These are phyloP conservation scores for Wallacemonas rigidus DNA, from an alignment of 208 protist genomes.

Conservation along the genomic window DNA sequence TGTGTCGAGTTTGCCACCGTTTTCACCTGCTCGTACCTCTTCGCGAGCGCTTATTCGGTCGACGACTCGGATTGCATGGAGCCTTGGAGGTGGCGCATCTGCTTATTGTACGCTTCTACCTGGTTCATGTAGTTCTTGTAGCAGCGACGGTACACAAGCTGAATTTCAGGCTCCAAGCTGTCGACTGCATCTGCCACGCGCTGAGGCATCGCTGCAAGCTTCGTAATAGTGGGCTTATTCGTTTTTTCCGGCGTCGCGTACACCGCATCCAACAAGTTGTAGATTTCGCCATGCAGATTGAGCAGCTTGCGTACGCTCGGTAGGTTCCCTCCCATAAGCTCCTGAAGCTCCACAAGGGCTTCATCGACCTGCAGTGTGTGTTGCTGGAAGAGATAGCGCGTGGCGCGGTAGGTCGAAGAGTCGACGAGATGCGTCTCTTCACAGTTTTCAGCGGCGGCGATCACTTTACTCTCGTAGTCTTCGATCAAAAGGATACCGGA, in stretches of 20 bases:
- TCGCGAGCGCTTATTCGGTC: too few relatives aligned
- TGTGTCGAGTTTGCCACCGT: too few relatives aligned
- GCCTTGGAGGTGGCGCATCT: slow-evolving; percentile 26
- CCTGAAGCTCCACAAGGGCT: slow-evolving; percentile 71
- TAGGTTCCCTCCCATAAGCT: slow-evolving; percentile 60
- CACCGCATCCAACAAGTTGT: slow-evolving; percentile 73
- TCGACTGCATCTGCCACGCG: slow-evolving; percentile 74
- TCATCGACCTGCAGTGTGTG: slow-evolving; percentile 79
- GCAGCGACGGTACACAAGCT: slow-evolving; percentile 65
- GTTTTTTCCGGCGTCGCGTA: slow-evolving; percentile 74
- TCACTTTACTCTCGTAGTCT: slow-evolving; percentile 44
- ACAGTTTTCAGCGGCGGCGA: neutral
- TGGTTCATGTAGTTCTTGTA: slow-evolving; percentile 70
- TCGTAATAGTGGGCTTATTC: slow-evolving; percentile 49
- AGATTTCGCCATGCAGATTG: slow-evolving; percentile 82
- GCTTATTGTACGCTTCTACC: slow-evolving; percentile 26
- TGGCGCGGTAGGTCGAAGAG: slow-evolving; percentile 65
- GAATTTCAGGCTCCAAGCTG: slow-evolving; percentile 77
- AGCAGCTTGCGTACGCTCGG: slow-evolving; percentile 76
- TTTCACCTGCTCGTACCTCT: too few relatives aligned
- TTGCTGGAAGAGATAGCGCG: slow-evolving; percentile 82
- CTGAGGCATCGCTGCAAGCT: slow-evolving; percentile 79
- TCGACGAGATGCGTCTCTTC: slow-evolving; percentile 35
- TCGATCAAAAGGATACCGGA: slow-evolving; percentile 68
- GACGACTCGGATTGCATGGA: neutral